Evolutionary conservation across 179 eudicot species (phyloP).

Genomic region (Beta macrorhiza): DNA sequence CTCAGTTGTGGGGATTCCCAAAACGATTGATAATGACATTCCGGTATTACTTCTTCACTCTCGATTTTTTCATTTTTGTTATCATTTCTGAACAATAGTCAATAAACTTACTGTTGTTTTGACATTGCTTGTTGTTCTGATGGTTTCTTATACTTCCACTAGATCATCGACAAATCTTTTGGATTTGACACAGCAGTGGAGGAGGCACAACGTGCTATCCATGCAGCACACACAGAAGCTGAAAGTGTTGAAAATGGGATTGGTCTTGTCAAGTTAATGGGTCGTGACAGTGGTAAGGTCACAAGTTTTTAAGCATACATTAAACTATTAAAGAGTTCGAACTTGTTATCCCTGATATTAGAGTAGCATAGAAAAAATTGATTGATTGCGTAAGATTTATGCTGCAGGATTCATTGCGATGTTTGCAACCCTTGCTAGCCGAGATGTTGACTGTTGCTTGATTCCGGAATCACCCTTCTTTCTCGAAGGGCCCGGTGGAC

Average conservation of each 20-base stretch:
- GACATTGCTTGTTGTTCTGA: not conserved
- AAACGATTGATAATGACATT: slow-evolving; percentile 96
- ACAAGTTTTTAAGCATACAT: not conserved
- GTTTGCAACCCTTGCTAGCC: slow-evolving; percentile 88
- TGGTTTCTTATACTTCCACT: not conserved
- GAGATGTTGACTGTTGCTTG: slow-evolving; percentile 98
- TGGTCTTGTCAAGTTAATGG: slow-evolving; percentile 94
- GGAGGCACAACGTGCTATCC: slow-evolving; percentile 98
- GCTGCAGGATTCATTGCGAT: slow-evolving; percentile 86
- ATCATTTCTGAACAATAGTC: not conserved
- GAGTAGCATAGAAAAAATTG: slow-evolving; percentile 3
- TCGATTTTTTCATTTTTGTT: not conserved
- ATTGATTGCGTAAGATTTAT: not conserved
- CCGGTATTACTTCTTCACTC: slow-evolving; percentile 50
- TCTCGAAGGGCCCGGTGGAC: slow-evolving; percentile 85
- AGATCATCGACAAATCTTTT: slow-evolving; percentile 93
- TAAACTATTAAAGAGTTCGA: not conserved
- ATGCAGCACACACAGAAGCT: slow-evolving; percentile 97
- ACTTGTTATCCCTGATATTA: not conserved
- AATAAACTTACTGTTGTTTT: not conserved
- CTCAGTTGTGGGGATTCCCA: slow-evolving; percentile 84
- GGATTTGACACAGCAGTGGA: slow-evolving; percentile 98
- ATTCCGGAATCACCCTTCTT: slow-evolving; percentile 92
- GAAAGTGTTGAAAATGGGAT: slow-evolving; percentile 85
- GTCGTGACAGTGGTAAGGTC: slow-evolving; percentile 79